phyloP scores from a whole-genome alignment of 352 stramenopile genomes.

The Phytopythium helicoides region DNA sequence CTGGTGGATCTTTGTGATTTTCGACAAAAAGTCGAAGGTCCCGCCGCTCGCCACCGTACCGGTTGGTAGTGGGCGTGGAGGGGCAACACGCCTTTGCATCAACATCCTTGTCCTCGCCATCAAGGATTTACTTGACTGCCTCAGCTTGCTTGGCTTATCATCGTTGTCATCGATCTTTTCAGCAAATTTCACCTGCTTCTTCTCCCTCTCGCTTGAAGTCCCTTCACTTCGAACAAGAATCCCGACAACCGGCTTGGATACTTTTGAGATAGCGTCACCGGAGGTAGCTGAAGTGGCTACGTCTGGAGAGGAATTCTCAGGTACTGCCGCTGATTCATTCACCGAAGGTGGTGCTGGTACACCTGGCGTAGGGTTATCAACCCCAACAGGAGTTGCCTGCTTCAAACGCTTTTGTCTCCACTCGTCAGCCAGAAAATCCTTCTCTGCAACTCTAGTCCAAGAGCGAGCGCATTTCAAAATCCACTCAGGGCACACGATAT shows the following conservation, averaged over 20 bases:
- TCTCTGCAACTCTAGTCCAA: slow-evolving; percentile 58
- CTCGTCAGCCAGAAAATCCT: slow-evolving; percentile 65
- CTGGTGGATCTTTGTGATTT: slow-evolving; percentile 40
- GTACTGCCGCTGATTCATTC: slow-evolving; percentile 1
- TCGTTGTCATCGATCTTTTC: slow-evolving; percentile 22
- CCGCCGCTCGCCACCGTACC: slow-evolving; percentile 73
- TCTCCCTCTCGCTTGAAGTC: slow-evolving; percentile 23
- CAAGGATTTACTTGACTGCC: neutral
- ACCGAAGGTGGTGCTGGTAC: neutral
- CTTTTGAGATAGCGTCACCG: slow-evolving; percentile 2
- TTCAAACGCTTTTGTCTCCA: slow-evolving; percentile 46
- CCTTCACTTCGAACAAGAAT: slow-evolving; percentile 16
- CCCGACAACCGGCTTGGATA: slow-evolving; percentile 14
- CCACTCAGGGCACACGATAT: slow-evolving; percentile 78
- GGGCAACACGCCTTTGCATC: slow-evolving; percentile 33
- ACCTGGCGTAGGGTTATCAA: neutral
- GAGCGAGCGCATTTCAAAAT: slow-evolving; percentile 74
- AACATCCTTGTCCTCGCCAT: slow-evolving; percentile 8
- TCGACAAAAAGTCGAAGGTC: slow-evolving; percentile 86
- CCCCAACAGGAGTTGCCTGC: slow-evolving; percentile 1
- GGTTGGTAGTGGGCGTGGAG: slow-evolving; percentile 37
- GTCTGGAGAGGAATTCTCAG: too few species aligned
- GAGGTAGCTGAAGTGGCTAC: neutral
- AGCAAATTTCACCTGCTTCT: slow-evolving; percentile 69
- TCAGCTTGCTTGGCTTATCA: neutral